phyloP scores from a whole-genome alignment of 1,284 basidiomycete species.

The Cryptococcus deneoformans region DNA sequence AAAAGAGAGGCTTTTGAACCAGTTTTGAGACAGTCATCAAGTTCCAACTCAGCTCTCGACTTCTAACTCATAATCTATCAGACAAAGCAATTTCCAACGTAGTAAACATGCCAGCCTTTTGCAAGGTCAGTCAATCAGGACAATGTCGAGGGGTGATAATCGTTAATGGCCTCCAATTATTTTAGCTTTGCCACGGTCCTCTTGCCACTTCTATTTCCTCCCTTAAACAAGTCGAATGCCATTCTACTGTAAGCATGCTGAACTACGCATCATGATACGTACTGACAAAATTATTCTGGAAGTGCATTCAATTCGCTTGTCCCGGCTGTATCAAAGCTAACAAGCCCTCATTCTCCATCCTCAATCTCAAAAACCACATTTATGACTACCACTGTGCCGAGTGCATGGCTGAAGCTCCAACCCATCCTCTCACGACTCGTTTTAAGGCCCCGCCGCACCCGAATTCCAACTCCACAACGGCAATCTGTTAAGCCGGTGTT shows the following conservation, averaged over 20 bases:
- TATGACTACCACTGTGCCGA: constrained; percentile 21
- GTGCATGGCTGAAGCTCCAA: constrained; percentile 10
- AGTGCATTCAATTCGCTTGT: constrained; percentile 26
- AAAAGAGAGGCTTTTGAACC: no score
- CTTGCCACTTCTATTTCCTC: constrained; percentile 7
- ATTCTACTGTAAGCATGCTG: constrained; percentile 10
- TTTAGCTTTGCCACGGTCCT: constrained; percentile 23
- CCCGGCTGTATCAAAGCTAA: constrained; percentile 16
- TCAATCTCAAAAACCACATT: constrained; percentile 19
- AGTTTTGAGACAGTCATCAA: no score
- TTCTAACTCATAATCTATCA: no score
- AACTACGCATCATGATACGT: neutral
- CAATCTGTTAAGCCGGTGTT: constrained; percentile 3
- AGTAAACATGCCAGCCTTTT: constrained; percentile 3
- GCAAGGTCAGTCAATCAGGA: constrained; percentile 12
- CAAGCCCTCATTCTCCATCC: constrained; percentile 15
- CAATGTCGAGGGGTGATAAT: neutral
- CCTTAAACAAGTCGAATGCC: constrained; percentile 14
- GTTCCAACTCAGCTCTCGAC: no score
- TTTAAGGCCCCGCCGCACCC: neutral
- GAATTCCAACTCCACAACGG: neutral
- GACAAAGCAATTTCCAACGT: no score
- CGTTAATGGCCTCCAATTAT: neutral
- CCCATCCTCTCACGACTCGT: constrained; percentile 1
- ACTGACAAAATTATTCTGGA: neutral